Conservation (phyloP, 257 asterid species). For the Fraxinus americana region DNA sequence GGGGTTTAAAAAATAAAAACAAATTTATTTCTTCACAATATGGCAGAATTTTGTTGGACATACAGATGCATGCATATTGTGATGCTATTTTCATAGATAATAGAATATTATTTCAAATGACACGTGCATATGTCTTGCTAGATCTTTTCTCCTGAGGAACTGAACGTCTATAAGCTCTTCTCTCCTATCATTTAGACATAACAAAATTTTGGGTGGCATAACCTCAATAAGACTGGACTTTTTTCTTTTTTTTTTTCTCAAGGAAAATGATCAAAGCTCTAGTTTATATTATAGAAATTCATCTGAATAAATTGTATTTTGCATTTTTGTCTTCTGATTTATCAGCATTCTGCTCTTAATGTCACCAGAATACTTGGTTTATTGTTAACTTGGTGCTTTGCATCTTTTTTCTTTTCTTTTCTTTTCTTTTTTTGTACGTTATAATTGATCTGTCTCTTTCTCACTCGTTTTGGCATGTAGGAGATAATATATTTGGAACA, state of each 20-base stretch:
- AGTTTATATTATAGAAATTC: not conserved
- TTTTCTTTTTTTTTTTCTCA: not conserved
- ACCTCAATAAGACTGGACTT: not conserved
- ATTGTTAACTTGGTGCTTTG: not conserved
- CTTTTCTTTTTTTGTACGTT: not conserved
- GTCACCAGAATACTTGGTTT: not conserved
- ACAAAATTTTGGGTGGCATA: not conserved
- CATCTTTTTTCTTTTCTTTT: not conserved
- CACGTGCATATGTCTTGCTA: not conserved
- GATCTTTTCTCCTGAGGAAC: not conserved
- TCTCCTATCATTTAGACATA: not conserved
- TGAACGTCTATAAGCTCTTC: not conserved
- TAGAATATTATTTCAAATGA: not conserved
- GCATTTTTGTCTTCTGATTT: not conserved
- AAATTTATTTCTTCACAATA: not conserved
- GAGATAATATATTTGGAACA: conserved; percentile 87
- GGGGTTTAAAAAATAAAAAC: not conserved
- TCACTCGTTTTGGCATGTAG: conserved; percentile 40
- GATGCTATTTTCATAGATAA: not conserved
- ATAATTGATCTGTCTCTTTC: conserved; percentile 12
- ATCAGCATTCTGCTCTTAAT: not conserved
- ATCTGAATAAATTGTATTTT: not conserved
- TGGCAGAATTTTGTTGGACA: not conserved
- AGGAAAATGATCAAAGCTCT: not conserved
- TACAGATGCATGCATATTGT: not conserved